Evolutionary conservation across 805 yeast genomes (phyloP).

Genomic region (Zygosaccharomyces bailii): DNA sequence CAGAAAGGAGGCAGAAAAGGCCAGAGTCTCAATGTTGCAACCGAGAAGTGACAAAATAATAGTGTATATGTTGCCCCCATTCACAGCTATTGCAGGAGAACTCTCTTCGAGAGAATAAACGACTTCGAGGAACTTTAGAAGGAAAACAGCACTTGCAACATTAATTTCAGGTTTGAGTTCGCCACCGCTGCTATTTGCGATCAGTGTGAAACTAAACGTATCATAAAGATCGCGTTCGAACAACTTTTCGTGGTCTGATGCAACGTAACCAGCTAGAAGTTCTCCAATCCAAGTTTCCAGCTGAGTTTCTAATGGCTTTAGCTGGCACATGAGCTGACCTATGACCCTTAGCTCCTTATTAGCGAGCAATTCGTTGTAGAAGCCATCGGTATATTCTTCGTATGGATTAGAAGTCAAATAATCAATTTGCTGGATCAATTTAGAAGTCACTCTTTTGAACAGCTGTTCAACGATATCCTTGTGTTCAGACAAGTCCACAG

Average conservation of each 20-base stretch:
- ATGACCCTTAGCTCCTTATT: slow-evolving; percentile 10
- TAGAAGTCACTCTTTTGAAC: slow-evolving; percentile 6
- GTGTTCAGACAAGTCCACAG: slow-evolving; percentile 9
- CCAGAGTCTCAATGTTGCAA: slow-evolving; percentile 20
- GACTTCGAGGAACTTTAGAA: slow-evolving; percentile 40
- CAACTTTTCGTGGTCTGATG: slow-evolving; percentile 10
- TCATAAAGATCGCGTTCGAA: slow-evolving; percentile 12
- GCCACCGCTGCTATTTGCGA: too few species aligned
- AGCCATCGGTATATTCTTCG: not conserved
- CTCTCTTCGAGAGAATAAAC: slow-evolving; percentile 32
- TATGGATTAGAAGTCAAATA: not conserved
- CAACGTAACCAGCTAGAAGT: slow-evolving; percentile 10
- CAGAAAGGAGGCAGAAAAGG: slow-evolving; percentile 19
- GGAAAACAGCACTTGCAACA: slow-evolving; percentile 10
- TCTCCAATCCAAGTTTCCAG: slow-evolving; percentile 16
- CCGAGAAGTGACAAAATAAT: slow-evolving; percentile 21
- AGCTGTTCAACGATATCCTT: not conserved
- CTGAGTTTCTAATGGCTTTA: slow-evolving; percentile 12
- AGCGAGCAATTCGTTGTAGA: slow-evolving; percentile 6
- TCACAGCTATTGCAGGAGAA: not conserved
- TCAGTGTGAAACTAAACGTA: not conserved
- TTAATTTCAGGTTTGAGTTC: not conserved
- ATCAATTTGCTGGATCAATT: not conserved
- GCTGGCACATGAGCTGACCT: slow-evolving; percentile 13
- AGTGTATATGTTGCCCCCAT: slow-evolving; percentile 15